These are phyloP conservation scores for Hawksworthiomyces lignivorus DNA, from an alignment of 2,329 filamentous ascomycete species.

Conservation along the genomic window DNA sequence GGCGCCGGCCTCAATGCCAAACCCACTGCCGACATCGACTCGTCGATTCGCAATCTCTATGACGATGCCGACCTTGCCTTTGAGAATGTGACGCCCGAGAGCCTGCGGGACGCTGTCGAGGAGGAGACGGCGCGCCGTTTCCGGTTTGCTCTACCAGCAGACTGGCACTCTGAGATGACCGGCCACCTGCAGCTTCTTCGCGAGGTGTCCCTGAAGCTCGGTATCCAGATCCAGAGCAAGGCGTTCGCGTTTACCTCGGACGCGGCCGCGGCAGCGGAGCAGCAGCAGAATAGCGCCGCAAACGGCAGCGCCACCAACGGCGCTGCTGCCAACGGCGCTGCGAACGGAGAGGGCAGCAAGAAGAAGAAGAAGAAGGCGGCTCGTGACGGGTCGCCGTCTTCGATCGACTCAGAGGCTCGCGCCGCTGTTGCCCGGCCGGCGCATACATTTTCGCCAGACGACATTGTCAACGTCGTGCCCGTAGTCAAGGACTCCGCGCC, in stretches of 20 bases:
- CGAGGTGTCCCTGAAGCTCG: conserved; percentile 81
- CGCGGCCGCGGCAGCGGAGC: conserved; percentile 28
- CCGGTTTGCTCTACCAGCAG: conserved; percentile 61
- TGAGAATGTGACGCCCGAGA: conserved; percentile 67
- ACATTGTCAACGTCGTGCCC: conserved; percentile 88
- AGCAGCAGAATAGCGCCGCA: not conserved
- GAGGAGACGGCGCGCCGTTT: conserved; percentile 67
- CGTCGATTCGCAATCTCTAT: conserved; percentile 67
- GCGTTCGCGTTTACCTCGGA: conserved; percentile 58
- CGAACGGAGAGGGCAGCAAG: conserved; percentile 39
- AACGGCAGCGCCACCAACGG: conserved; percentile 25
- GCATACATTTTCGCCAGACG: conserved; percentile 69
- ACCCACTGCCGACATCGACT: conserved; percentile 70
- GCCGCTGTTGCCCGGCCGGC: conserved; percentile 34
- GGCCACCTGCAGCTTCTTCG: conserved; percentile 72
- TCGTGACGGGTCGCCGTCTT: conserved; percentile 45
- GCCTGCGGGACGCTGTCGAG: conserved; percentile 61
- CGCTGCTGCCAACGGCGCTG: conserved; percentile 17
- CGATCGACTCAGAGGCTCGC: conserved; percentile 26
- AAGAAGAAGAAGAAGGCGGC: conserved; percentile 58
- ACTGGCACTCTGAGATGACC: conserved; percentile 62
- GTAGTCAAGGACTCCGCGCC: conserved; percentile 91
- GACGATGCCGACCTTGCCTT: conserved; percentile 76
- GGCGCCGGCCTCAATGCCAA: conserved; percentile 69
- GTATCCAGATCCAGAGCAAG: conserved; percentile 77